phyloP scores from a whole-genome alignment of 805 yeast genomes.

The Saturnispora saitoi region DNA sequence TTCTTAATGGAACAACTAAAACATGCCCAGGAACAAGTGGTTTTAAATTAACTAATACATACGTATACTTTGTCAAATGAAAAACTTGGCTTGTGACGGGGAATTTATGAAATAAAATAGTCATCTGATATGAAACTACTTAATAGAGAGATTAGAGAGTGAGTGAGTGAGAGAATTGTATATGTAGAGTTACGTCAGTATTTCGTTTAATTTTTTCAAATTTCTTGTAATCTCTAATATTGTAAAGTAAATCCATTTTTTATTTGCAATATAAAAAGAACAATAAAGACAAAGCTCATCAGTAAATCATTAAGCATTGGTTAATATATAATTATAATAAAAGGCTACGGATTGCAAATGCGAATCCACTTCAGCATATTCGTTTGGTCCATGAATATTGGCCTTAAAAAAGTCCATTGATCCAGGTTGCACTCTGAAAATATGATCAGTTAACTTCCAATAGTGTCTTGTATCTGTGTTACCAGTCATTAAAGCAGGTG shows the following conservation, averaged over 20 bases:
- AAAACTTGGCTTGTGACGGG: slow-evolving; percentile 49
- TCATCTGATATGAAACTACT: not conserved
- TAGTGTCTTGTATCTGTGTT: slow-evolving; percentile 63
- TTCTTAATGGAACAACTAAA: slow-evolving; percentile 73
- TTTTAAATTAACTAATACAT: slow-evolving; percentile 81
- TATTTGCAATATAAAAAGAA: not conserved
- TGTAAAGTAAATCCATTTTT: not conserved
- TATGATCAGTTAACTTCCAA: slow-evolving; percentile 51
- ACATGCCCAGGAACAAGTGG: slow-evolving; percentile 95
- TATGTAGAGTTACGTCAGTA: not conserved
- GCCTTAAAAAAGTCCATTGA: slow-evolving; percentile 18
- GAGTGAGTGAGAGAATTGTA: not conserved
- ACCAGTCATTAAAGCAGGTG: slow-evolving; percentile 57
- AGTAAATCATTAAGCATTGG: not conserved
- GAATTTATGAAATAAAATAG: slow-evolving; percentile 42
- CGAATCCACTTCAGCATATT: slow-evolving; percentile 42
- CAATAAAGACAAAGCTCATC: not conserved
- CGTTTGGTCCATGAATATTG: slow-evolving; percentile 57
- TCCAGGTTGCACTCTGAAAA: slow-evolving; percentile 50
- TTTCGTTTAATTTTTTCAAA: not conserved
- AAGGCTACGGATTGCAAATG: slow-evolving; percentile 51
- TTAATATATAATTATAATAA: slow-evolving; percentile 15
- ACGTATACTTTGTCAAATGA: slow-evolving; percentile 55
- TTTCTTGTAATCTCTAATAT: not conserved
- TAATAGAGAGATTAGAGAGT: not conserved